phyloP scores from a whole-genome alignment of 352 stramenopile species.

The Phytopythium oedochilum region DNA sequence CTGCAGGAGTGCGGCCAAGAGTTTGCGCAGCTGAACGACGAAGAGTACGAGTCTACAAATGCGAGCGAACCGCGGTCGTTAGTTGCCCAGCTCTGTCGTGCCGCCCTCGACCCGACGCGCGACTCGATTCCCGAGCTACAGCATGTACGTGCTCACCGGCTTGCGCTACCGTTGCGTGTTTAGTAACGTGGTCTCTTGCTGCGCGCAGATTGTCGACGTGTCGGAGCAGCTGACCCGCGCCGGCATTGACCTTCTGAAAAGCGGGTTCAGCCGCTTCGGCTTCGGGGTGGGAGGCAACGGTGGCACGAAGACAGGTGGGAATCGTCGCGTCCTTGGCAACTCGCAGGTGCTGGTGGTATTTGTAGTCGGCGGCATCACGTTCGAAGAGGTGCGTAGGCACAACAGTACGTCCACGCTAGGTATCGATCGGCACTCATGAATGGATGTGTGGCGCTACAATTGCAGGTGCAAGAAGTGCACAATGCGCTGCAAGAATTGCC shows the following conservation, averaged over 20 bases:
- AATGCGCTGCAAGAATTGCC: slow-evolving; percentile 42
- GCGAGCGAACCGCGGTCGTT: slow-evolving; percentile 21
- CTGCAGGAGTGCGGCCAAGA: slow-evolving; percentile 60
- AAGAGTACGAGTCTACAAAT: slow-evolving; percentile 11
- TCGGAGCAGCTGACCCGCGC: slow-evolving; percentile 73
- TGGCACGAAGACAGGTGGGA: slow-evolving; percentile 7
- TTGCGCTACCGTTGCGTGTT: background rate
- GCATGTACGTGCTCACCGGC: slow-evolving; percentile 24
- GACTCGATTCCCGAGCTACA: slow-evolving; percentile 32
- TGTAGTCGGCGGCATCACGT: slow-evolving; percentile 73
- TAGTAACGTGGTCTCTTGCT: slow-evolving; percentile 1
- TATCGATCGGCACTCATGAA: no score
- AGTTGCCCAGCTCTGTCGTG: slow-evolving; percentile 41
- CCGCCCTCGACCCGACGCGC: slow-evolving; percentile 26
- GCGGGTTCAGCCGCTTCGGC: slow-evolving; percentile 78
- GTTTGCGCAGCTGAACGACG: slow-evolving; percentile 31
- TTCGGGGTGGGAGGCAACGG: slow-evolving; percentile 33
- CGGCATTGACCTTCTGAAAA: slow-evolving; percentile 77
- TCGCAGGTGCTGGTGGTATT: slow-evolving; percentile 57
- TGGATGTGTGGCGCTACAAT: background rate
- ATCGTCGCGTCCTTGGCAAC: slow-evolving; percentile 26
- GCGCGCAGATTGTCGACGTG: slow-evolving; percentile 54
- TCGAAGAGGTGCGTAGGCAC: slow-evolving; percentile 45
- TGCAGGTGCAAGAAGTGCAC: slow-evolving; percentile 61
- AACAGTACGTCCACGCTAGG: no score